These are phyloP conservation scores for Mrakia hoshinonis DNA, from an alignment of 768 basidiomycete genomes.

Conservation along the genomic window DNA sequence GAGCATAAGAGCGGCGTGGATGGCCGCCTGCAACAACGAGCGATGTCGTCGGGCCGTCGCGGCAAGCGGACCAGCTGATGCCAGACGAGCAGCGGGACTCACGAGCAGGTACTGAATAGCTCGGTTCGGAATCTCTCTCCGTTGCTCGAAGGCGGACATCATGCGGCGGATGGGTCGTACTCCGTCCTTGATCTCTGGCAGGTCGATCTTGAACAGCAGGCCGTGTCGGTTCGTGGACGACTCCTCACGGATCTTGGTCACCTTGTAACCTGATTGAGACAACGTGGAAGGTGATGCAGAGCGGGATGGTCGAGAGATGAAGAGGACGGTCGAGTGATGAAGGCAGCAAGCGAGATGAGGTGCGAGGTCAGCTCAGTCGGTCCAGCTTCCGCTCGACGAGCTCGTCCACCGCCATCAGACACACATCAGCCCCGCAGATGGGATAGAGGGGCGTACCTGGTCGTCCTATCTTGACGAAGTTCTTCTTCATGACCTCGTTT, in stretches of 20 bases:
- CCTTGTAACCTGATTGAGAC: slow-evolving; percentile 47
- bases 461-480: slow-evolving; percentile 92
- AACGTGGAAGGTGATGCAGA: neutral
- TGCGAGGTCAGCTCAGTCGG: too few species aligned
- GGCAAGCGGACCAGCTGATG: too few species aligned
- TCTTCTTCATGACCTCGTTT: slow-evolving; percentile 68
- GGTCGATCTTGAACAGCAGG: slow-evolving; percentile 83
- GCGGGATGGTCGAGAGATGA: neutral
- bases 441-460: slow-evolving; percentile 75
- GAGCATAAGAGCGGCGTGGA: too few species aligned
- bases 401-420: too few species aligned
- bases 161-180: slow-evolving; percentile 80
- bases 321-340: neutral
- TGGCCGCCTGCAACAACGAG: too few species aligned
- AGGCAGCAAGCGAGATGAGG: too few species aligned
- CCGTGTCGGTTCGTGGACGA: slow-evolving; percentile 71
- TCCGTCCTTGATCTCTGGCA: slow-evolving; percentile 84
- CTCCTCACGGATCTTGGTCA: slow-evolving; percentile 89
- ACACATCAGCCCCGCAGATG: too few species aligned
- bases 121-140: slow-evolving; percentile 87
- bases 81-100: slow-evolving; percentile 40
- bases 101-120: slow-evolving; percentile 97
- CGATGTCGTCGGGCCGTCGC: too few species aligned
- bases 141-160: slow-evolving; percentile 99
- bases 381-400: slow-evolving; percentile 28